Conservation (phyloP, 2,329 filamentous ascomycete species). For the Xylariaceae sp. region DNA sequence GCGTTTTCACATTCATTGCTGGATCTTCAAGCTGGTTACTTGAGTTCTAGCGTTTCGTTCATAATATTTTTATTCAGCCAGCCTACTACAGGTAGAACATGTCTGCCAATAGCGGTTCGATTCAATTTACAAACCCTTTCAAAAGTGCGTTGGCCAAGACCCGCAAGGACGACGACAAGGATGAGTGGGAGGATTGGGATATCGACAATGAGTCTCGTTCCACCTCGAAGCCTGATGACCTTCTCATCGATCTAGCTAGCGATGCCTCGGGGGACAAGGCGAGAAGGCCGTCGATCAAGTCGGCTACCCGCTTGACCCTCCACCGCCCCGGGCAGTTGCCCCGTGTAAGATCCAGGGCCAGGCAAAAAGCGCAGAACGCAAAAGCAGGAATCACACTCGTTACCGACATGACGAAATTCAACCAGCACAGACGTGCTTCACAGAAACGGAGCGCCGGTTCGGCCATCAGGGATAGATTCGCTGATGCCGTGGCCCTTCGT, state of each 20-base stretch:
- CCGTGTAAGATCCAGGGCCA: slow-evolving; percentile 52
- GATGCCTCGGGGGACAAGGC: slow-evolving; percentile 12
- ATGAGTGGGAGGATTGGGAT: slow-evolving; percentile 34
- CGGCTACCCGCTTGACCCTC: slow-evolving; percentile 16
- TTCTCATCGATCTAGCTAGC: slow-evolving; percentile 26
- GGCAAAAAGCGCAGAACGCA: slow-evolving; percentile 56
- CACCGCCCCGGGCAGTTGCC: slow-evolving; percentile 37
- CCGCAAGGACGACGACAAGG: slow-evolving; percentile 22
- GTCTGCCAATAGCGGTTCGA: slow-evolving; percentile 19
- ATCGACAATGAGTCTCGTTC: slow-evolving; percentile 22
- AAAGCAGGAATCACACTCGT: slow-evolving; percentile 62
- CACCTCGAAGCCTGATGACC: slow-evolving; percentile 15
- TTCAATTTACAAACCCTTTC: slow-evolving; percentile 23
- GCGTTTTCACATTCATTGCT: background rate
- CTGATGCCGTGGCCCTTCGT: slow-evolving; percentile 53
- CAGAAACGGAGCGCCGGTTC: slow-evolving; percentile 25
- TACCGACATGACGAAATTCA: slow-evolving; percentile 59
- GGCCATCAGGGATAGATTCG: slow-evolving; percentile 43
- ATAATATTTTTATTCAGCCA: slow-evolving; percentile 12
- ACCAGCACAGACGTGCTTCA: slow-evolving; percentile 40
- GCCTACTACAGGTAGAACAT: slow-evolving; percentile 19
- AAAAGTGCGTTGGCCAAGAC: slow-evolving; percentile 12
- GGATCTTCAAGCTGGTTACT: slow-evolving; percentile 28
- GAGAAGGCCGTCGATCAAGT: slow-evolving; percentile 16
- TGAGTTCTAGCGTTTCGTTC: slow-evolving; percentile 22